Percentiles rank a stretch among this genome's conserved stretches.
Evolutionary conservation across 2,329 filamentous ascomycete species (phyloP).

Genomic region (Fusarium sp.): DNA sequence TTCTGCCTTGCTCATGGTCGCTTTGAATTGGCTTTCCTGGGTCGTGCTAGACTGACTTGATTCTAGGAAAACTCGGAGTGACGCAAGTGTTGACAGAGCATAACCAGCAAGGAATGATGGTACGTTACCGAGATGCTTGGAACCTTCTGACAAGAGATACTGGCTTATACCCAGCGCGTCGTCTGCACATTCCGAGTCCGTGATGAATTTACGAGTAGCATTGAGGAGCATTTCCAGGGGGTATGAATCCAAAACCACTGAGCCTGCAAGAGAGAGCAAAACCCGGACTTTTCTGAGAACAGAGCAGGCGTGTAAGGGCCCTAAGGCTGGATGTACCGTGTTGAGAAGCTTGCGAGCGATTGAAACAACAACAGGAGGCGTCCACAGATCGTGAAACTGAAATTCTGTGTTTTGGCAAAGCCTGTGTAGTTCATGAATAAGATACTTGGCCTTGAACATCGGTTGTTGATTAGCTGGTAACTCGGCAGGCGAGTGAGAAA

Average conservation of each 20-base stretch:
- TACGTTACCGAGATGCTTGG: conserved; percentile 68
- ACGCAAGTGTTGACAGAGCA: conserved; percentile 80
- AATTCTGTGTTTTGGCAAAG: conserved; percentile 79
- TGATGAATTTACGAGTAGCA: conserved; percentile 80
- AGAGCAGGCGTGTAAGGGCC: conserved; percentile 86
- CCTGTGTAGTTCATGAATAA: conserved; percentile 79
- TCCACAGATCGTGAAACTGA: conserved; percentile 76
- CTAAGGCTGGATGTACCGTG: conserved; percentile 83
- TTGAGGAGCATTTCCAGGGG: conserved; percentile 91
- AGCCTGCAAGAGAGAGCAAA: conserved; percentile 80
- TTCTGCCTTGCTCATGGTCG: conserved; percentile 79
- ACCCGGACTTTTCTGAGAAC: conserved; percentile 88
- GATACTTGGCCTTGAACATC: conserved; percentile 80
- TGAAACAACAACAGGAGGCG: conserved; percentile 76
- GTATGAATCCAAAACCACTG: conserved; percentile 79
- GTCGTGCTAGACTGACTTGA: conserved; percentile 82
- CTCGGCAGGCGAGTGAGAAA: conserved; percentile 71
- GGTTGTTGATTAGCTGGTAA: conserved; percentile 87
- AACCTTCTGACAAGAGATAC: conserved; percentile 80
- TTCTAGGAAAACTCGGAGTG: conserved; percentile 79
- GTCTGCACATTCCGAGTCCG: conserved; percentile 87
- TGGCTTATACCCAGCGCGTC: conserved; percentile 88
- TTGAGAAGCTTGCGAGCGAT: conserved; percentile 82
- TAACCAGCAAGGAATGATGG: conserved; percentile 86
- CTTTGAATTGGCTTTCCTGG: conserved; percentile 83